A percentile compares a stretch with the other conserved stretches of the same genome.
phyloP scores from a whole-genome alignment of 129 eudicot species.

The Cynara cardunculus region DNA sequence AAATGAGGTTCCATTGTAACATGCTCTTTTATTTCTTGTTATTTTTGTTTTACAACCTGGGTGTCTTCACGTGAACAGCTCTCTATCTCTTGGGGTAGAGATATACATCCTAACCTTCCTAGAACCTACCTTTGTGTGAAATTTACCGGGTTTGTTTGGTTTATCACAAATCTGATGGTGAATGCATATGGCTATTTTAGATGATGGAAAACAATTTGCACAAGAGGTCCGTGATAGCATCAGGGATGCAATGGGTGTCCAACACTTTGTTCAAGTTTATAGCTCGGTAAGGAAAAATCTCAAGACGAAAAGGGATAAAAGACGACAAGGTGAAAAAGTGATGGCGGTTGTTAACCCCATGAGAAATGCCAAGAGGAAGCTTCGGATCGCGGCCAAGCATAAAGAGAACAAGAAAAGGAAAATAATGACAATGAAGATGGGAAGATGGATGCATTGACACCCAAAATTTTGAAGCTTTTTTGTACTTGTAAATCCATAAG shows the following conservation, averaged over 20 bases:
- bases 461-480: conserved; percentile 5
- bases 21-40: neutral
- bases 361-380: conserved; percentile 86
- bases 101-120: too few relatives aligned
- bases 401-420: conserved; percentile 71
- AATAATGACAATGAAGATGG: conserved; percentile 73
- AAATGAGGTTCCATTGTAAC: neutral
- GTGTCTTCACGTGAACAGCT: neutral
- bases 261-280: conserved; percentile 46
- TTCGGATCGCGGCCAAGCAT: conserved; percentile 64
- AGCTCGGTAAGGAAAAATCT: conserved; percentile 49
- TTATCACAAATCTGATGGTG: neutral
- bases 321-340: conserved; percentile 63
- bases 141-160: neutral
- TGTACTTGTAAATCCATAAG: neutral
- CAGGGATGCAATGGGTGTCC: conserved; percentile 38
- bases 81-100: neutral
- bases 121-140: neutral
- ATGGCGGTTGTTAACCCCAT: conserved; percentile 81
- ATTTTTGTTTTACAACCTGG: too few relatives aligned
- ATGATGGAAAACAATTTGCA: conserved; percentile 63
- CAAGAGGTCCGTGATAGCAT: conserved; percentile 52
- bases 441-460: conserved; percentile 42
- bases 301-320: conserved; percentile 70
- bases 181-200: conserved; percentile 27